phyloP scores from a whole-genome alignment of 164 flowering plant genomes.

The Vitis cinerea region DNA sequence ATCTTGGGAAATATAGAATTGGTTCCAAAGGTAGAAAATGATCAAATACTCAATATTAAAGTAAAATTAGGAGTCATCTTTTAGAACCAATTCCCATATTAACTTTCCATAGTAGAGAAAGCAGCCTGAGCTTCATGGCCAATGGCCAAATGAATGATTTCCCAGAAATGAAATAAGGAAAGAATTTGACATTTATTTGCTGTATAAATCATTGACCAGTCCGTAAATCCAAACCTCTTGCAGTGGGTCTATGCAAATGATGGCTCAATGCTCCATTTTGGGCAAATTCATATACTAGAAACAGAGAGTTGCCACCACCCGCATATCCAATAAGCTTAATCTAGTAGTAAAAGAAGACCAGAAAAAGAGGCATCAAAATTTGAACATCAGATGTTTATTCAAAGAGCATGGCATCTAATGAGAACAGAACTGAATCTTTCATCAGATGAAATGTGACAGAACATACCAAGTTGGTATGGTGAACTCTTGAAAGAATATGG shows the following conservation, averaged over 20 bases:
- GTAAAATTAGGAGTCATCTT: too few relatives aligned
- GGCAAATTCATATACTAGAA: conserved; percentile 38
- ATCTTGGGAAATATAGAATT: too few relatives aligned
- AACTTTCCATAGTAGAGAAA: not conserved
- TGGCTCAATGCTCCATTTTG: conserved; percentile 38
- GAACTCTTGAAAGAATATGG: conserved; percentile 32
- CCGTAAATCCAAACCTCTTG: conserved; percentile 15
- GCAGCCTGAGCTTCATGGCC: not conserved
- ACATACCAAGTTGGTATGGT: conserved; percentile 34
- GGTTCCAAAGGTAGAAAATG: too few relatives aligned
- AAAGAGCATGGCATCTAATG: too few relatives aligned
- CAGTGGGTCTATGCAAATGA: conserved; percentile 24
- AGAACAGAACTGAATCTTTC: too few relatives aligned
- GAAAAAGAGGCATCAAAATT: not conserved
- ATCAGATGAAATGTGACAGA: not conserved
- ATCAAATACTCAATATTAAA: too few relatives aligned
- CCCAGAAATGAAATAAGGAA: too few relatives aligned
- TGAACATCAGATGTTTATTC: not conserved
- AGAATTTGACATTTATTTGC: too few relatives aligned
- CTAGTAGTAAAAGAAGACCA: conserved; percentile 6
- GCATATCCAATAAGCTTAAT: conserved; percentile 40
- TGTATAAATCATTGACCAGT: not conserved
- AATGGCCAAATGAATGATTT: not conserved
- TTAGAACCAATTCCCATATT: too few relatives aligned
- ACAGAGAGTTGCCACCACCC: conserved; percentile 34